phyloP scores from a whole-genome alignment of 768 basidiomycete species.

The Psilocybe cyanescens region DNA sequence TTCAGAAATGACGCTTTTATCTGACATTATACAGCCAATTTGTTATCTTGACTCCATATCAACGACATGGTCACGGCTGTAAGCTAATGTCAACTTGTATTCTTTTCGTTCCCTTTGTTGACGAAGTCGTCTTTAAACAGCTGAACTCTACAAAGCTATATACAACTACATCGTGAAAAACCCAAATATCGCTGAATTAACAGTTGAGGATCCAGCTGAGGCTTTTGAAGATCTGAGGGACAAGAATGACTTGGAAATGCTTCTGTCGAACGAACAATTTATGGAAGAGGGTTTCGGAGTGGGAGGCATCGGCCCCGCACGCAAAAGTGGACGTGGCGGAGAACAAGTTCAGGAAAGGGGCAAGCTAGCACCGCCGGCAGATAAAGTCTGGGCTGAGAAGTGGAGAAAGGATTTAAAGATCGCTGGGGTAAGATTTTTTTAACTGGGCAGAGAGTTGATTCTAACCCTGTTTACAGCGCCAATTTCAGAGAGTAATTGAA shows the following conservation, averaged over 20 bases:
- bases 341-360: constrained; percentile 41
- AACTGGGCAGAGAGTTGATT: constrained; percentile 11
- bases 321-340: constrained; percentile 40
- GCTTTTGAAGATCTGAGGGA: constrained; percentile 97
- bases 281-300: constrained; percentile 72
- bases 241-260: constrained; percentile 84
- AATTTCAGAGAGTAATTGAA: constrained; percentile 91
- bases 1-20: neutral
- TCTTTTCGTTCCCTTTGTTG: neutral
- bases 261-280: constrained; percentile 67
- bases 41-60: constrained; percentile 89
- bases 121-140: constrained; percentile 38
- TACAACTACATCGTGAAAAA: constrained; percentile 75
- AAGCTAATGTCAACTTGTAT: constrained; percentile 30
- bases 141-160: constrained; percentile 85
- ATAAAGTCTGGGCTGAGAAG: constrained; percentile 76
- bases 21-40: constrained; percentile 73
- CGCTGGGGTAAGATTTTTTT: constrained; percentile 63
- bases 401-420: constrained; percentile 88
- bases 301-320: constrained; percentile 45
- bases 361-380: constrained; percentile 77
- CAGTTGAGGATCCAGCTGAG: constrained; percentile 97
- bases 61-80: constrained; percentile 91
- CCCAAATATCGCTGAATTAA: constrained; percentile 83
- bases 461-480: constrained; percentile 58